Percentiles rank a stretch among this genome's conserved stretches.
These are phyloP conservation scores for Myochromella boudieri DNA, from an alignment of 768 basidiomycete genomes.

Conservation along the genomic window DNA sequence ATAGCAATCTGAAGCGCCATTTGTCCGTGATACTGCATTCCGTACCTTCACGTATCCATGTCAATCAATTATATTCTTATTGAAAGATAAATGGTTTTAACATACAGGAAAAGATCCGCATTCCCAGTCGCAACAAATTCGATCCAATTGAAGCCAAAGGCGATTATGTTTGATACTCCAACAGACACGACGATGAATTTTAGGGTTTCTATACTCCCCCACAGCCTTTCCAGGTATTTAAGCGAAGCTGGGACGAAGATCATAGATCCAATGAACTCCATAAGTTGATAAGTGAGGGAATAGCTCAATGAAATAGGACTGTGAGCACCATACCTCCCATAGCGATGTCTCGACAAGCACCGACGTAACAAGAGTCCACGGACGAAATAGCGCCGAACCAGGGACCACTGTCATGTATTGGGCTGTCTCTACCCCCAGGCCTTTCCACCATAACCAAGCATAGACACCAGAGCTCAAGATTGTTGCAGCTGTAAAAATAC, in stretches of 20 bases:
- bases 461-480: constrained; percentile 57
- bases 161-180: constrained; percentile 83
- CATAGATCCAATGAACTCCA: constrained; percentile 74
- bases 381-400: constrained; percentile 77
- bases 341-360: constrained; percentile 83
- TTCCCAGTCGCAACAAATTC: constrained; percentile 71
- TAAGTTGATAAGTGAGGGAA: constrained; percentile 14
- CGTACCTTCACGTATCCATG: constrained; percentile 54
- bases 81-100: constrained; percentile 13
- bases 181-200: constrained; percentile 85
- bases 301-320: not conserved
- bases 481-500: constrained; percentile 65
- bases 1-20: constrained; percentile 87
- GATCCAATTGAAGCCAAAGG: constrained; percentile 86
- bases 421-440: constrained; percentile 31
- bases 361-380: constrained; percentile 93
- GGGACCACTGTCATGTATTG: constrained; percentile 83
- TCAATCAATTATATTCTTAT: constrained; percentile 11
- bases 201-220: constrained; percentile 84
- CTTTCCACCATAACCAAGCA: constrained; percentile 64
- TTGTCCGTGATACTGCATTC: constrained; percentile 89
- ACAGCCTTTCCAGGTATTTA: constrained; percentile 90
- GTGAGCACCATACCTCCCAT: constrained; percentile 65
- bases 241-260: constrained; percentile 79
- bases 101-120: constrained; percentile 78